Conservation (phyloP, 2,329 filamentous ascomycete species). For the Triangularia setosa region DNA sequence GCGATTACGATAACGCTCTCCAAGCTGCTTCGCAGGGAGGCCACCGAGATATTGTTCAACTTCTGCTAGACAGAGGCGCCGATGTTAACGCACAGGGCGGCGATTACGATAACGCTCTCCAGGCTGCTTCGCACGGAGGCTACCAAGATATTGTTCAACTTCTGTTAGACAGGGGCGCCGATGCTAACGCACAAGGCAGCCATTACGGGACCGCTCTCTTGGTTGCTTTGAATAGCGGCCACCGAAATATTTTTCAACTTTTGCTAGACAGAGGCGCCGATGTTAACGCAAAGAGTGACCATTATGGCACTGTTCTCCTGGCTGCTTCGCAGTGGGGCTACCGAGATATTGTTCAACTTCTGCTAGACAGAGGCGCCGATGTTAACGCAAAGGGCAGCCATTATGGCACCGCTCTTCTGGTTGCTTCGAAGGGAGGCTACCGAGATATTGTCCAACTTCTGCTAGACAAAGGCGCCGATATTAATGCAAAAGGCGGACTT, state of each 20-base stretch:
- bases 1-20: constrained; percentile 1
- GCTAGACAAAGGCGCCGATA: background rate
- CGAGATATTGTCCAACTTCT: background rate
- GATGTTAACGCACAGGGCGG: background rate
- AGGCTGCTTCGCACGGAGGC: background rate
- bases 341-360: background rate
- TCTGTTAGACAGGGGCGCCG: background rate
- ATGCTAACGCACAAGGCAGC: constrained; percentile 6
- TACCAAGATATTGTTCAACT: background rate
- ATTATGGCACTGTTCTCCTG: constrained; percentile 4
- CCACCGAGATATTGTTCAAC: background rate
- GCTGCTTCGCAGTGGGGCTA: background rate
- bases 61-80: background rate
- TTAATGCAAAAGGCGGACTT: constrained; percentile 1
- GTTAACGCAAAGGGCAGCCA: constrained; percentile 1
- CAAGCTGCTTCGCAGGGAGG: background rate
- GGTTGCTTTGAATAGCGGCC: background rate
- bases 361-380: background rate
- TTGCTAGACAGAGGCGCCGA: background rate
- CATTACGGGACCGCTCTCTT: constrained; percentile 1
- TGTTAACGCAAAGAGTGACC: background rate
- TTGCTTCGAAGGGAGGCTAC: background rate
- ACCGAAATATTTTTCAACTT: background rate
- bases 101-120: constrained; percentile 1
- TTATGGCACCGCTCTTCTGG: constrained; percentile 4